Percentiles rank a stretch among this genome's conserved stretches.
These are phyloP conservation scores for Quercus tomentella DNA, from an alignment of 331 rosid species.

Conservation along the genomic window DNA sequence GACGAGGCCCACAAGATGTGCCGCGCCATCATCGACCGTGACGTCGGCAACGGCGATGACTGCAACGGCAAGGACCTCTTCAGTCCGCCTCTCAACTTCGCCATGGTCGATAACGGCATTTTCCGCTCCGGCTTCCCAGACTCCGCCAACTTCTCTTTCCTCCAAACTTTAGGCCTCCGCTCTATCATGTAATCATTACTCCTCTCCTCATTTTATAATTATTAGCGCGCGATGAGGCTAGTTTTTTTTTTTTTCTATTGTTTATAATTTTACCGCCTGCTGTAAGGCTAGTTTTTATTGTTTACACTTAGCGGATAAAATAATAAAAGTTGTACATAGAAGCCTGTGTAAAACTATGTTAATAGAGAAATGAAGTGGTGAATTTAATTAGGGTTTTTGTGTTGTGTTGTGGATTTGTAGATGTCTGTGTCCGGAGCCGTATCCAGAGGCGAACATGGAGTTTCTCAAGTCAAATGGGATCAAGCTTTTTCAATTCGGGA, in stretches of 20 bases:
- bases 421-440: constrained; percentile 95
- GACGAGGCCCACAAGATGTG: constrained; percentile 25
- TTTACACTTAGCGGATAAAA: no score
- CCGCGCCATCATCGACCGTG: constrained; percentile 28
- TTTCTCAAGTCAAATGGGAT: constrained; percentile 83
- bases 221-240: no score
- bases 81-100: constrained; percentile 66
- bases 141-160: constrained; percentile 61
- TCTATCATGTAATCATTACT: constrained; percentile 50
- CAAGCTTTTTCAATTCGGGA: constrained; percentile 81
- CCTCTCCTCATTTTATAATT: no score
- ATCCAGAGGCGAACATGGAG: constrained; percentile 80
- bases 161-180: constrained; percentile 60
- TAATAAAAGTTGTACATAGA: no score
- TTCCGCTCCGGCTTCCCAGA: constrained; percentile 76
- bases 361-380: neutral
- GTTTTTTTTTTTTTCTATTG: no score
- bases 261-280: no score
- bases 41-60: constrained; percentile 1
- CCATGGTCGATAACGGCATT: constrained; percentile 73
- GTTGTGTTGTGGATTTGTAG: constrained; percentile 29
- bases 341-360: no score
- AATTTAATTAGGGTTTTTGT: constrained; percentile 4
- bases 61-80: constrained; percentile 44
- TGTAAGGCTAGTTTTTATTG: no score